Conservation (phyloP, 139 green algal species). For the Chlamydomonas incerta region DNA sequence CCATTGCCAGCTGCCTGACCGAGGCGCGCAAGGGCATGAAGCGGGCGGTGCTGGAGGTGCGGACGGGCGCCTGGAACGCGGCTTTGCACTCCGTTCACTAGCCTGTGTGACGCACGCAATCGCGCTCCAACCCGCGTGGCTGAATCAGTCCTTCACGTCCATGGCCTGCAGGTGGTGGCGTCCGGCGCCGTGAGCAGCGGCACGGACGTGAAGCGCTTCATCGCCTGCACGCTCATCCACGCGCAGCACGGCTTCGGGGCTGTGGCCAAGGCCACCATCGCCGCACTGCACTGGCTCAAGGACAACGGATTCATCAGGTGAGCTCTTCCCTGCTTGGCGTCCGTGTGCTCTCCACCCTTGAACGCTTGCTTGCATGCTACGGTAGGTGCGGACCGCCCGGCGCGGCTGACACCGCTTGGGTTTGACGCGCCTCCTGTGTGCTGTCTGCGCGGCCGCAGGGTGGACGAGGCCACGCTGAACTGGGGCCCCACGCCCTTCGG, state of each 20-base stretch:
- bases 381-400: no score
- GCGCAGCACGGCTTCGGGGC: constrained; percentile 55
- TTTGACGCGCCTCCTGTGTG: no score
- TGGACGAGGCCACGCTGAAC: constrained; percentile 12
- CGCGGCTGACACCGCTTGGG: no score
- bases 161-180: constrained; percentile 66
- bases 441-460: no score
- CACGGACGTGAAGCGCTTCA: constrained; percentile 78
- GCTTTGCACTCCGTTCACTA: no score
- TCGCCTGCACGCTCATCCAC: constrained; percentile 81
- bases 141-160: no score
- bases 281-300: constrained; percentile 76
- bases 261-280: constrained; percentile 58
- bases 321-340: no score
- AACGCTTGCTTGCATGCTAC: no score
- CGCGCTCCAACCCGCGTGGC: no score
- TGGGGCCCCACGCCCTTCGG: constrained; percentile 71
- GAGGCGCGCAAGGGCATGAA: constrained; percentile 81
- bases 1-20: constrained; percentile 78
- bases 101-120: no score
- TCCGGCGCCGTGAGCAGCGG: constrained; percentile 69
- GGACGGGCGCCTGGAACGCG: no score
- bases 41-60: constrained; percentile 82
- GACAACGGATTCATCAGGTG: constrained; percentile 66
- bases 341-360: no score